phyloP scores from a whole-genome alignment of 2,329 filamentous ascomycete genomes.

The Talaromyces sp. region DNA sequence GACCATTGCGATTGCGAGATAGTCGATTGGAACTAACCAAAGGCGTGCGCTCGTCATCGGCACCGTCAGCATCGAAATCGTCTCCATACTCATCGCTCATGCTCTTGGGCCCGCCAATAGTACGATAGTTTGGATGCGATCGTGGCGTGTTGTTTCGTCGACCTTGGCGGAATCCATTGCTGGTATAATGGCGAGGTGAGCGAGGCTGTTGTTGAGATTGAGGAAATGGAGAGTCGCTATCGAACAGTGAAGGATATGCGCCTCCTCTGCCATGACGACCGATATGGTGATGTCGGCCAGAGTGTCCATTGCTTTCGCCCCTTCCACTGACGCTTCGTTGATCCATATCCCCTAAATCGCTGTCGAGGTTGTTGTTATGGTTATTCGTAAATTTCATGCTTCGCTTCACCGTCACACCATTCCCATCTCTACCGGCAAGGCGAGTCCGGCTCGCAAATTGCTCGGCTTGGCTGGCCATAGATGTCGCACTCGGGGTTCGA shows the following conservation, averaged over 20 bases:
- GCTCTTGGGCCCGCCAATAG: slow-evolving; percentile 52
- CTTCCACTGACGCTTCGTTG: slow-evolving; percentile 61
- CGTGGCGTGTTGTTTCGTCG: slow-evolving; percentile 73
- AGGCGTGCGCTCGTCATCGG: slow-evolving; percentile 85
- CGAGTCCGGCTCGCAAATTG: slow-evolving; percentile 57
- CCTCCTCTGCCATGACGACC: slow-evolving; percentile 72
- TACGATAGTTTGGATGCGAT: slow-evolving; percentile 51
- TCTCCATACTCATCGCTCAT: slow-evolving; percentile 66
- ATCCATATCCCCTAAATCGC: slow-evolving; percentile 67
- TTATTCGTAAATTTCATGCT: slow-evolving; percentile 94
- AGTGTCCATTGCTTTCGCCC: slow-evolving; percentile 58
- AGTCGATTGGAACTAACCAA: slow-evolving; percentile 65
- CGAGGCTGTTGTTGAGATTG: slow-evolving; percentile 65
- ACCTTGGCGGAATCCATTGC: slow-evolving; percentile 60
- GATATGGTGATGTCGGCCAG: slow-evolving; percentile 74
- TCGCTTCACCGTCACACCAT: slow-evolving; percentile 71
- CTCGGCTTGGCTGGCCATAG: slow-evolving; percentile 56
- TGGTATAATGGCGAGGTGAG: slow-evolving; percentile 54
- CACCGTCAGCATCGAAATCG: slow-evolving; percentile 78
- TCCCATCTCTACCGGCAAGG: slow-evolving; percentile 64
- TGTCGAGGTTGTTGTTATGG: slow-evolving; percentile 65
- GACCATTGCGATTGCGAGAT: slow-evolving; percentile 56
- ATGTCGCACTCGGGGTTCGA: slow-evolving; percentile 89
- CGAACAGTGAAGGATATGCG: slow-evolving; percentile 68
- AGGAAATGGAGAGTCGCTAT: slow-evolving; percentile 66